Conservation (phyloP, 2,329 filamentous ascomycete genomes). For the Parascedosporium putredinis region DNA sequence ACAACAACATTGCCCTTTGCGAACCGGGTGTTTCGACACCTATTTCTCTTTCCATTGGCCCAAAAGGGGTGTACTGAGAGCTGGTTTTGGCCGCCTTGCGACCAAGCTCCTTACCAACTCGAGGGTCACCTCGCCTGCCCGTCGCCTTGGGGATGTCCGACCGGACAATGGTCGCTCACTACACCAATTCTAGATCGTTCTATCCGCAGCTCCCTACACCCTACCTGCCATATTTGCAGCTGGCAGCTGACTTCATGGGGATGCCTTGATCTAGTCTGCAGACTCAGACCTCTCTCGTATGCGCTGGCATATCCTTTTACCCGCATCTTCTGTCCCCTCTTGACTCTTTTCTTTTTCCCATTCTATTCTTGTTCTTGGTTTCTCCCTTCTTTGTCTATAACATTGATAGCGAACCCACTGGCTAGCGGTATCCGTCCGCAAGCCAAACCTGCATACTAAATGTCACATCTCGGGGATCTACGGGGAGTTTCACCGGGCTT, state of each 20-base stretch:
- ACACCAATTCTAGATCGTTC: conserved; percentile 1
- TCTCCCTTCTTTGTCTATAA: no score
- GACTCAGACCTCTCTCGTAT: not conserved
- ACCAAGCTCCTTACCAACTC: not conserved
- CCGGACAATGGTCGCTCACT: conserved; percentile 6
- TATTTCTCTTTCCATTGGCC: not conserved
- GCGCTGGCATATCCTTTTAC: not conserved
- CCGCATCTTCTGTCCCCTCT: no score
- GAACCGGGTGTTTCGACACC: not conserved
- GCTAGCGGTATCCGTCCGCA: not conserved
- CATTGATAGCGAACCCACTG: no score
- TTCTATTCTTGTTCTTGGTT: no score
- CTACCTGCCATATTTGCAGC: not conserved
- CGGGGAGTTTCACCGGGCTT: conserved; percentile 1
- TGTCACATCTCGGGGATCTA: not conserved
- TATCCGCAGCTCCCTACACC: not conserved
- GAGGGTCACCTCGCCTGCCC: conserved; percentile 6
- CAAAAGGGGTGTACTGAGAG: not conserved
- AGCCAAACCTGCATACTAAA: not conserved
- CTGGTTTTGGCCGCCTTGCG: not conserved
- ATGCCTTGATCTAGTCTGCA: not conserved
- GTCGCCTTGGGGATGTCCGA: conserved; percentile 7
- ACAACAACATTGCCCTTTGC: not conserved
- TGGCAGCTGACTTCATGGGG: not conserved
- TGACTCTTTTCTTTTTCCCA: no score